phyloP scores from a whole-genome alignment of 345 rosid species.

The Pseudoturritis turrita region DNA sequence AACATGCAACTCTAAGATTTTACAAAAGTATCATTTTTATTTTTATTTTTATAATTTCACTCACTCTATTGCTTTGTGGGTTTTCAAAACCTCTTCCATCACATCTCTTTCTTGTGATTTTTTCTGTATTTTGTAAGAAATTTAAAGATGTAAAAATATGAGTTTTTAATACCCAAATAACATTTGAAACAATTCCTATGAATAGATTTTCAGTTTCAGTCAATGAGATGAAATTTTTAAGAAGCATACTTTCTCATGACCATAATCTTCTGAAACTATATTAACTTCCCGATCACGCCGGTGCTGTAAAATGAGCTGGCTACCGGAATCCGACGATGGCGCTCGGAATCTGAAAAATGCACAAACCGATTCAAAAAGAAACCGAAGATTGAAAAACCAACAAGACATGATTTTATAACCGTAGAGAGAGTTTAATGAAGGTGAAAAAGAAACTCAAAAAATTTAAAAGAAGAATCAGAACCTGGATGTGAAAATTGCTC shows the following conservation, averaged over 20 bases:
- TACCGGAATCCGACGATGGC: slow-evolving; percentile 36
- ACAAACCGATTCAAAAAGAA: neutral
- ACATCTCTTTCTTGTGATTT: slow-evolving; percentile 39
- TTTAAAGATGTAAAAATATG: neutral
- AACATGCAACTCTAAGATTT: slow-evolving; percentile 1
- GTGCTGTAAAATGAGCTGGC: slow-evolving; percentile 45
- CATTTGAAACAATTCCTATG: neutral
- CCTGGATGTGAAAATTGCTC: slow-evolving; percentile 73
- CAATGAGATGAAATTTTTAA: neutral
- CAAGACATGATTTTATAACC: neutral
- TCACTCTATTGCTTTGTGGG: slow-evolving; percentile 83
- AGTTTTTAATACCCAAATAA: neutral
- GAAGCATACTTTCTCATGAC: slow-evolving; percentile 45
- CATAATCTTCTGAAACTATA: slow-evolving; percentile 46
- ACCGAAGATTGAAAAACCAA: neutral
- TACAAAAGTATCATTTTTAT: neutral
- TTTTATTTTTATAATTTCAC: slow-evolving; percentile 17
- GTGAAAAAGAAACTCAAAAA: neutral
- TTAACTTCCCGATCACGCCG: slow-evolving; percentile 59
- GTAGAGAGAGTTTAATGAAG: neutral
- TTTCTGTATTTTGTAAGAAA: slow-evolving; percentile 12
- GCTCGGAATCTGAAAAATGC: slow-evolving; percentile 8
- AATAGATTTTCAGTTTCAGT: neutral
- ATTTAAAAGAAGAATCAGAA: neutral
- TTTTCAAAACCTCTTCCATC: slow-evolving; percentile 57